Evolutionary conservation across 768 basidiomycete genomes (phyloP).

Genomic region (Leccinum truebloodii): DNA sequence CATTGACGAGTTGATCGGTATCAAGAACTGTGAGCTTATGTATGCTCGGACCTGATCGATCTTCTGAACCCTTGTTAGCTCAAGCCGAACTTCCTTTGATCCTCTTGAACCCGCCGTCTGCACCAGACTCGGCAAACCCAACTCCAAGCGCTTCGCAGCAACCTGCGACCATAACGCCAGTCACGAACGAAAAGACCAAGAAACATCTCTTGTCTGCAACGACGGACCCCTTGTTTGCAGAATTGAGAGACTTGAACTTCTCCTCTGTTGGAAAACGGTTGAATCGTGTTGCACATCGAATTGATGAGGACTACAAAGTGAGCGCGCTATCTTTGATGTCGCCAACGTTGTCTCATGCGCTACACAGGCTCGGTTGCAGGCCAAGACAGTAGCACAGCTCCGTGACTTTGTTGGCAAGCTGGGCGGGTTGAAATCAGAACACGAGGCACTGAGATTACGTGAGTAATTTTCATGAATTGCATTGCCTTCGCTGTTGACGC

Average conservation of each 20-base stretch:
- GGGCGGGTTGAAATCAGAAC: slow-evolving; percentile 89
- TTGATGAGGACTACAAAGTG: slow-evolving; percentile 94
- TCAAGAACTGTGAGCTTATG: too few species aligned
- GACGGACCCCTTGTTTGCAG: slow-evolving; percentile 33
- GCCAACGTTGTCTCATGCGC: slow-evolving; percentile 5
- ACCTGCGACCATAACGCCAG: too few species aligned
- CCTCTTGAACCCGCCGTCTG: too few species aligned
- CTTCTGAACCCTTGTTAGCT: too few species aligned
- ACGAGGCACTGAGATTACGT: slow-evolving; percentile 89
- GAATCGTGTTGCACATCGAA: slow-evolving; percentile 75
- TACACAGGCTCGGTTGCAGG: slow-evolving; percentile 72
- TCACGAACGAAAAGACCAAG: too few species aligned
- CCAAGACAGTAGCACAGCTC: slow-evolving; percentile 89
- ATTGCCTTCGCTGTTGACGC: slow-evolving; percentile 4
- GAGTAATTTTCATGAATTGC: slow-evolving; percentile 31
- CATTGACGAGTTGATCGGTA: too few species aligned
- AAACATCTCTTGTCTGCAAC: too few species aligned
- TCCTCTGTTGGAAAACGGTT: slow-evolving; percentile 82
- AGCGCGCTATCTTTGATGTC: slow-evolving; percentile 5
- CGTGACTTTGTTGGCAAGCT: slow-evolving; percentile 95
- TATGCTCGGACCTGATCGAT: too few species aligned
- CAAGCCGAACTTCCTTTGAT: too few species aligned
- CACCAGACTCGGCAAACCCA: too few species aligned
- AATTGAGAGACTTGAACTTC: slow-evolving; percentile 91
- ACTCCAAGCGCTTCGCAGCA: too few species aligned